phyloP scores from a whole-genome alignment of 371 early-diverging fungal species.

The Globomyces sp. region DNA sequence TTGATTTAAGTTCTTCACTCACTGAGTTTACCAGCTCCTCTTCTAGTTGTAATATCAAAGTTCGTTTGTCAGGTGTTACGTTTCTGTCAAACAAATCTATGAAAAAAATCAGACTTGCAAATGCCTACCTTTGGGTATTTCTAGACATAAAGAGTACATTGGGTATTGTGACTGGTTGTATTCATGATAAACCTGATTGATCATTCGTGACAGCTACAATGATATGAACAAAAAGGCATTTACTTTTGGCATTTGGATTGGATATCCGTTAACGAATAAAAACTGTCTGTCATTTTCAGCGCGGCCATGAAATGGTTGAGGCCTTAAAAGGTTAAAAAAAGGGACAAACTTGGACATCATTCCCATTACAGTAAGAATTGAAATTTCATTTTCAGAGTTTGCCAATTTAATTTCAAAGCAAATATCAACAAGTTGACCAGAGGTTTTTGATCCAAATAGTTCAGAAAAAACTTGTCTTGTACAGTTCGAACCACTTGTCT shows the following conservation, averaged over 20 bases:
- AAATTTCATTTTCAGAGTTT: constrained; percentile 8
- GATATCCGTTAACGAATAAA: constrained; percentile 84
- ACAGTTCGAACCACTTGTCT: constrained; percentile 35
- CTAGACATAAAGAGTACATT: constrained; percentile 69
- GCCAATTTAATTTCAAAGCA: not conserved
- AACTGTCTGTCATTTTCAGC: constrained; percentile 81
- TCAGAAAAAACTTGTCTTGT: not conserved
- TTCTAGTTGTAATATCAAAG: constrained; percentile 80
- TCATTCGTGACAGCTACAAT: constrained; percentile 42
- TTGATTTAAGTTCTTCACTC: constrained; percentile 41
- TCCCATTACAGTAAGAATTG: not conserved
- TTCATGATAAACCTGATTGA: constrained; percentile 79
- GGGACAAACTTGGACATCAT: constrained; percentile 20
- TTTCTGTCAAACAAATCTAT: constrained; percentile 73
- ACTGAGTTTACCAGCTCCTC: constrained; percentile 39
- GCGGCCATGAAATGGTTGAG: constrained; percentile 68
- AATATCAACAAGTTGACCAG: constrained; percentile 1
- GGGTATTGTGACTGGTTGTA: constrained; percentile 76
- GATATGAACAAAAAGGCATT: no score
- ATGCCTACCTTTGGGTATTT: constrained; percentile 35
- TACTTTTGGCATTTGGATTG: constrained; percentile 72
- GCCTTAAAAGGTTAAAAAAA: not conserved
- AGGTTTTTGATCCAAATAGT: not conserved
- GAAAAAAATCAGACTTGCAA: no score
- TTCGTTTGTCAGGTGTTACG: constrained; percentile 93